Evolutionary conservation across 176 grass and related monocot species (phyloP).

Genomic region (Aegilops tauschii): DNA sequence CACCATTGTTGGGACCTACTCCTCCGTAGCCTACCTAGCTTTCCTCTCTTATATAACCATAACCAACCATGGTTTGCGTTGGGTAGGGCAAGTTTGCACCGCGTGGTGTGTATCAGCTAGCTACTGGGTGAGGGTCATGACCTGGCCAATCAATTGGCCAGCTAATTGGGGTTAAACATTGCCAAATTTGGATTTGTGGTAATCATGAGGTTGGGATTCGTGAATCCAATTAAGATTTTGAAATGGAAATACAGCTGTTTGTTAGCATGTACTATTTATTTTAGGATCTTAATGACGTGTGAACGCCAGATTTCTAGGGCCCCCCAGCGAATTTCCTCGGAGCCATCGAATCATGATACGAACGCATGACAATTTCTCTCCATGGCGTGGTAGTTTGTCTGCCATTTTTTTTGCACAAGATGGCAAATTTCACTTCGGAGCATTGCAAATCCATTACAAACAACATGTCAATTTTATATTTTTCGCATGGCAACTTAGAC

Average conservation of each 20-base stretch:
- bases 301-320: too few relatives aligned
- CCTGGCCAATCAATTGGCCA: not conserved
- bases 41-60: not conserved
- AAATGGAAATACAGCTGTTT: not conserved
- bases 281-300: too few relatives aligned
- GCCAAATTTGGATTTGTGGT: not conserved
- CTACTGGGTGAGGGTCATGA: not conserved
- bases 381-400: too few relatives aligned
- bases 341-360: too few relatives aligned
- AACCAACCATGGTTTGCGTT: not conserved
- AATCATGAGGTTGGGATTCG: not conserved
- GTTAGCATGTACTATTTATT: not conserved
- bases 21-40: not conserved
- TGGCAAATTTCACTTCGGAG: too few relatives aligned
- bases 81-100: not conserved
- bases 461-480: too few relatives aligned
- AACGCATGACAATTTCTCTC: too few relatives aligned
- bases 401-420: too few relatives aligned
- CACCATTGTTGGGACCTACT: constrained; percentile 5
- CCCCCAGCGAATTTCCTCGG: too few relatives aligned
- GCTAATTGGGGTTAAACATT: not conserved
- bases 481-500: too few relatives aligned
- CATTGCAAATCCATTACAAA: too few relatives aligned
- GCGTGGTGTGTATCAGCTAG: not conserved
- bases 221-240: not conserved